These are phyloP conservation scores for Phialophora verrucosa DNA, from an alignment of 2,329 filamentous ascomycete genomes.

Conservation along the genomic window DNA sequence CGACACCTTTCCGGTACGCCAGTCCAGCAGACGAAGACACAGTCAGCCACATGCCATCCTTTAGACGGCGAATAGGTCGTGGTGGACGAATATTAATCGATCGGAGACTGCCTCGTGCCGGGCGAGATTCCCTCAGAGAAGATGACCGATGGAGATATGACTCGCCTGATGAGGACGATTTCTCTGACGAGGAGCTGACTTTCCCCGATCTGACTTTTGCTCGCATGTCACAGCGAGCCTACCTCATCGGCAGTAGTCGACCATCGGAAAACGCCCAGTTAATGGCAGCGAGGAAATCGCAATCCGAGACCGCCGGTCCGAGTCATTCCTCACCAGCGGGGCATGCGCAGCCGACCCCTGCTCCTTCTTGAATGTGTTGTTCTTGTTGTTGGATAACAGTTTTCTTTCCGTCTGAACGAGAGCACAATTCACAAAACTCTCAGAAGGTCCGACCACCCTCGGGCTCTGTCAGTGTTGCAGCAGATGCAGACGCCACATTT, in stretches of 20 bases:
- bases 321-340: slow-evolving; percentile 31
- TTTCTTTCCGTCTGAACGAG: slow-evolving; percentile 29
- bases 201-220: slow-evolving; percentile 28
- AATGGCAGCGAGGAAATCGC: slow-evolving; percentile 37
- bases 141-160: slow-evolving; percentile 85
- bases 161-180: slow-evolving; percentile 75
- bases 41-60: slow-evolving; percentile 63
- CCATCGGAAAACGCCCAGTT: slow-evolving; percentile 28
- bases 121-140: slow-evolving; percentile 54
- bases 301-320: slow-evolving; percentile 31
- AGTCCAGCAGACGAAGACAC: slow-evolving; percentile 53
- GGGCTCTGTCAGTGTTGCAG: slow-evolving; percentile 21
- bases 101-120: slow-evolving; percentile 69
- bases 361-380: slow-evolving; percentile 33
- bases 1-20: slow-evolving; percentile 46
- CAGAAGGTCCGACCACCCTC: slow-evolving; percentile 12
- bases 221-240: slow-evolving; percentile 63
- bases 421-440: slow-evolving; percentile 38
- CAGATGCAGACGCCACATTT: slow-evolving; percentile 7
- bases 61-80: slow-evolving; percentile 82
- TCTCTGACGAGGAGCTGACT: slow-evolving; percentile 23
- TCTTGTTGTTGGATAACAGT: slow-evolving; percentile 23
- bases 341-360: slow-evolving; percentile 25
- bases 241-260: slow-evolving; percentile 45
- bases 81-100: slow-evolving; percentile 88